Evolutionary conservation across 1,284 basidiomycete species (phyloP).

Genomic region (Erythrobasidium hasegawianum): DNA sequence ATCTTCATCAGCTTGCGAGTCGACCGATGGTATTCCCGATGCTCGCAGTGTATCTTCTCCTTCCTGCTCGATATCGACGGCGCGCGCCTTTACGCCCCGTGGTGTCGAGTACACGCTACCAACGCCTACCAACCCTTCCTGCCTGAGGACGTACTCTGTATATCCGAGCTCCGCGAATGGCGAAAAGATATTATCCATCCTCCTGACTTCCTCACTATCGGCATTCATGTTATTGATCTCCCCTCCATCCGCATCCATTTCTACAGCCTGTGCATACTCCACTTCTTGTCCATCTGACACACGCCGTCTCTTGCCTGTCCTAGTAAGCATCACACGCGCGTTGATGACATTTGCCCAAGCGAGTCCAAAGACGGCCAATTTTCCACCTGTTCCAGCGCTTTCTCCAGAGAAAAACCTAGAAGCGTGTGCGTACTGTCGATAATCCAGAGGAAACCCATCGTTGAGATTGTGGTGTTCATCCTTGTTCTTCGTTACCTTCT

Average conservation of each 20-base stretch:
- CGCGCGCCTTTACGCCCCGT: constrained; percentile 2
- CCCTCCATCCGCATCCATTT: constrained; percentile 13
- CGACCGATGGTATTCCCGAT: background rate
- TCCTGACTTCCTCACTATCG: constrained; percentile 29
- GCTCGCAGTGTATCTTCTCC: constrained; percentile 1
- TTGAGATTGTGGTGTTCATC: constrained; percentile 14
- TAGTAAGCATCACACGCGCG: constrained; percentile 26
- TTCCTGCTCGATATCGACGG: background rate
- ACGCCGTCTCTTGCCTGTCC: constrained; percentile 14
- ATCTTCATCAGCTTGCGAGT: background rate
- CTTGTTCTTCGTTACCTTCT: background rate
- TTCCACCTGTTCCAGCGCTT: constrained; percentile 4
- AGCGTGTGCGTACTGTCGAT: constrained; percentile 20
- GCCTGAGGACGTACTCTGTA: constrained; percentile 21
- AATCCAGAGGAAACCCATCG: constrained; percentile 12
- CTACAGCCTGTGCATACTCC: background rate
- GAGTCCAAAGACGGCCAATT: constrained; percentile 34
- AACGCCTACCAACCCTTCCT: constrained; percentile 21
- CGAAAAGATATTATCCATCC: constrained; percentile 17
- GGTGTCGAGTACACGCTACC: background rate
- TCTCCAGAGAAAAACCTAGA: constrained; percentile 27
- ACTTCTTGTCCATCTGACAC: constrained; percentile 13
- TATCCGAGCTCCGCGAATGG: constrained; percentile 23
- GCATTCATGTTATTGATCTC: constrained; percentile 6
- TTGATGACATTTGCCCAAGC: constrained; percentile 35